Base-by-base conservation (phyloP, 192 early-diverging fungal species). In the Lobosporangium transversale region DNA sequence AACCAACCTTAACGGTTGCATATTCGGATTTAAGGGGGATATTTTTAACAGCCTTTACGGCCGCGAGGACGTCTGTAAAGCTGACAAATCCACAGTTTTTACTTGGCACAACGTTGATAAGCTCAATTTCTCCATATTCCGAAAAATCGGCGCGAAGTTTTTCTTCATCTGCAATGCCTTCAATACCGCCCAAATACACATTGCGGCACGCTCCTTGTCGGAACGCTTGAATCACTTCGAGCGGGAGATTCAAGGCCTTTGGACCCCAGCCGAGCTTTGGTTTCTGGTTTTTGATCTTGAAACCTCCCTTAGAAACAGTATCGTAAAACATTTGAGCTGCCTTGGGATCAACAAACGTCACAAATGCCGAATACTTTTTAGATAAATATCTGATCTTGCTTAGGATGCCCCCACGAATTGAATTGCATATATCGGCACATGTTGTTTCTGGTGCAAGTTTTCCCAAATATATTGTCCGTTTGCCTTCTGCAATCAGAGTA, bases 41-140 rank as follows among this genome's bases (percentile, higher is more conserved):
- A 8, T 78, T 80, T 23, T 94, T 91, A n/a, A 94, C 91, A 23
- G 93, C 94, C 48, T 86, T 87, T 35, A 96, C 85, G 14, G 94
- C 94, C 20, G 74, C 84, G 2, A 78, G 50, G 55, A 96, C 90
- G 51, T 92, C 89, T 15, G 89, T 91, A 71, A 93, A 95, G 79
- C 92, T 93, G 62, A 96, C 91, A 78, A 96, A 96, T 1, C 85
- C 93, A 66, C 92, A 93, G 58, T 86, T 91, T 66, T 95, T 95
- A 37, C 94, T 93, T 53, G 79, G 80, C 15, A 95, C 78, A 11
- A 93, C 89, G 81, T 95, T 93, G 53, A 96, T 86, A 50, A 93
- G 54, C 69, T 96, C 94, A 47, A 95, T 91, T 53, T 95, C 93
- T n/a, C 94, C 94, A 84, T 88, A 96, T 37, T 88, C 83, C 8